Evolutionary conservation across 768 basidiomycete species (phyloP).

Genomic region (Lentinula aciculospora): DNA sequence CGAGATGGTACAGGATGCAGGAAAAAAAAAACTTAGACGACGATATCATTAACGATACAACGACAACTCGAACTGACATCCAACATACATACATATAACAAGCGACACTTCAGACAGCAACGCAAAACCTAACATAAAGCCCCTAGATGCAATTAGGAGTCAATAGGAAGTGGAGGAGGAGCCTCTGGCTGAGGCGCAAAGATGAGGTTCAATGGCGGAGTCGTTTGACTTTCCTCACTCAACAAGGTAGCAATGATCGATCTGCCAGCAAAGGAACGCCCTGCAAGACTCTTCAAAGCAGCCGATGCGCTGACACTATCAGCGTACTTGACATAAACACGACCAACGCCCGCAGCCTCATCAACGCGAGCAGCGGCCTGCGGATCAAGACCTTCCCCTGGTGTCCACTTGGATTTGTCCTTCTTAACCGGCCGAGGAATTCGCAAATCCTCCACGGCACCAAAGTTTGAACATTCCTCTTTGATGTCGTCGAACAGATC

Average conservation of each 20-base stretch:
- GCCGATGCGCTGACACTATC: constrained; percentile 54
- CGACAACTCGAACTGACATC: neutral
- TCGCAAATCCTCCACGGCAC: constrained; percentile 75
- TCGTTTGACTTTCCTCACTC: constrained; percentile 79
- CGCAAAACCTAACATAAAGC: neutral
- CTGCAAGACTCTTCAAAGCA: constrained; percentile 86
- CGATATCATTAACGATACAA: neutral
- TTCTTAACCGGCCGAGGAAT: constrained; percentile 88
- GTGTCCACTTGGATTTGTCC: constrained; percentile 73
- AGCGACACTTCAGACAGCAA: neutral
- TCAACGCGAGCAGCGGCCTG: constrained; percentile 70
- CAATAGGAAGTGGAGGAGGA: constrained; percentile 1
- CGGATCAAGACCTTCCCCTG: constrained; percentile 56
- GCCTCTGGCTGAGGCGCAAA: constrained; percentile 62
- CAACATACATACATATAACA: neutral
- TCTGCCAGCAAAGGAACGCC: constrained; percentile 80
- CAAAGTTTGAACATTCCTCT: constrained; percentile 81
- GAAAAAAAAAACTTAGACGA: neutral
- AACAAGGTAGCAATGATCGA: constrained; percentile 84
- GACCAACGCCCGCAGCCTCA: constrained; percentile 89
- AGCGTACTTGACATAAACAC: constrained; percentile 89
- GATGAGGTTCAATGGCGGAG: constrained; percentile 75
- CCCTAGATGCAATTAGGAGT: neutral
- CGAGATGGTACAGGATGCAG: too few relatives aligned
- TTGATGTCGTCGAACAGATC: constrained; percentile 95